Evolutionary conservation across 2,329 filamentous ascomycete species (phyloP).

Genomic region (Clonostachys rosea): DNA sequence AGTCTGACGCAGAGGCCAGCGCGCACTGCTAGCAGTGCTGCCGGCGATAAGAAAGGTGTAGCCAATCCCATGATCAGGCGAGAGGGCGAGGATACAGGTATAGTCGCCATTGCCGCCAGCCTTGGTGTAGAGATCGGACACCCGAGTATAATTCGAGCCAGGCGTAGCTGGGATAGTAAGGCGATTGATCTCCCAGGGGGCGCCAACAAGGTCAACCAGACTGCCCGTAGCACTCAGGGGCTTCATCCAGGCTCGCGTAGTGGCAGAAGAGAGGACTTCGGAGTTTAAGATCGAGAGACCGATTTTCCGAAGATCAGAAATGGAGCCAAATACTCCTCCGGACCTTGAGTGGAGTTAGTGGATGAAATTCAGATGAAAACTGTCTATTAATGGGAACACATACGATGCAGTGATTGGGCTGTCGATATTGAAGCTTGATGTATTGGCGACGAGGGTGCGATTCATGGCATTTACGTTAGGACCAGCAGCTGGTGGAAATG

Average conservation of each 20-base stretch:
- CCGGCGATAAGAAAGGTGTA: constrained; percentile 19
- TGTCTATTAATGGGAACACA: neutral
- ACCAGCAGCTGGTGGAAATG: neutral
- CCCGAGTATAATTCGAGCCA: constrained; percentile 13
- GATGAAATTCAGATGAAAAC: neutral
- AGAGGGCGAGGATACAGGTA: constrained; percentile 9
- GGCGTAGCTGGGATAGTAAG: constrained; percentile 4
- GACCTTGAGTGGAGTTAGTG: constrained; percentile 1
- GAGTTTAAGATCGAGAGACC: constrained; percentile 11
- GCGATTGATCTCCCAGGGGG: constrained; percentile 12
- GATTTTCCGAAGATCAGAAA: constrained; percentile 5
- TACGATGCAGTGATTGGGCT: constrained; percentile 1
- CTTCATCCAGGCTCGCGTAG: constrained; percentile 10
- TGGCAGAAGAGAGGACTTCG: constrained; percentile 2
- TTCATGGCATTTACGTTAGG: constrained; percentile 1
- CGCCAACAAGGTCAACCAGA: constrained; percentile 6
- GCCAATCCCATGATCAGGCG: constrained; percentile 13
- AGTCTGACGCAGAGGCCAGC: constrained; percentile 7
- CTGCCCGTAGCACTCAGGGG: constrained; percentile 6
- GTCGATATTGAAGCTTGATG: neutral
- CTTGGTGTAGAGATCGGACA: constrained; percentile 18
- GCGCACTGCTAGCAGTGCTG: constrained; percentile 5
- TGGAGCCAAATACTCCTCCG: constrained; percentile 6
- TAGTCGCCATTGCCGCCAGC: constrained; percentile 18
- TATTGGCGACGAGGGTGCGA: neutral